A percentile compares a stretch with the other conserved stretches of the same genome.
phyloP scores from a whole-genome alignment of 1,284 basidiomycete species.

The Irpex sp. region DNA sequence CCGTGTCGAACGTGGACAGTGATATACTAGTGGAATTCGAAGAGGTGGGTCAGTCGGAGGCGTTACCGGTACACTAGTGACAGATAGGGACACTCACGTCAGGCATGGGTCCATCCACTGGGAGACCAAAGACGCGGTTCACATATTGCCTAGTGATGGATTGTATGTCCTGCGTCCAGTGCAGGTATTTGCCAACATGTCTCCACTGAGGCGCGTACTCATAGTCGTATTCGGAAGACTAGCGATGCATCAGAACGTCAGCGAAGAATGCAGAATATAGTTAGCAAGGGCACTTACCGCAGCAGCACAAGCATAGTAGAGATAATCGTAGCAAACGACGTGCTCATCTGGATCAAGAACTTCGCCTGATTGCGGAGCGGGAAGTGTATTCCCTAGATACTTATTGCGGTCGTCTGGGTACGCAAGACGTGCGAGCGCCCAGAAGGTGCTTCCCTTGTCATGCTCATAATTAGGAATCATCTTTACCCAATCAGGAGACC shows the following conservation, averaged over 20 bases:
- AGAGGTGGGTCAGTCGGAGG: conserved; percentile 22
- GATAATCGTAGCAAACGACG: conserved; percentile 47
- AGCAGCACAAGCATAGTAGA: conserved; percentile 42
- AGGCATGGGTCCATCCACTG: conserved; percentile 32
- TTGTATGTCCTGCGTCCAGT: conserved; percentile 37
- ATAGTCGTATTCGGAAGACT: conserved; percentile 38
- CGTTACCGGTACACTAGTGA: neutral
- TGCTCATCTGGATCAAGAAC: conserved; percentile 44
- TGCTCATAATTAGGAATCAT: conserved; percentile 31
- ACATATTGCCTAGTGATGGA: conserved; percentile 35
- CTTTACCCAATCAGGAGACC: conserved; percentile 38
- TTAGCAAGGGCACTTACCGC: conserved; percentile 19
- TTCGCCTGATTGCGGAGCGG: conserved; percentile 29
- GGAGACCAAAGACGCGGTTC: conserved; percentile 33
- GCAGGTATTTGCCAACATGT: conserved; percentile 39
- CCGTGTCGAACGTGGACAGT: conserved; percentile 58
- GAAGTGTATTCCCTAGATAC: conserved; percentile 28
- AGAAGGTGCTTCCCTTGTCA: conserved; percentile 41
- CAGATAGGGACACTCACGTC: conserved; percentile 27
- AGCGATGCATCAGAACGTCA: neutral
- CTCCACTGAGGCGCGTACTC: conserved; percentile 48
- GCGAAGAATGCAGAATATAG: neutral
- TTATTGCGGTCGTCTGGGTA: conserved; percentile 36
- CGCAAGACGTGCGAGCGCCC: conserved; percentile 38
- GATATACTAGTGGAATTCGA: conserved; percentile 42